These are phyloP conservation scores for Cytospora mali DNA, from an alignment of 2,329 filamentous ascomycete genomes.

Conservation along the genomic window DNA sequence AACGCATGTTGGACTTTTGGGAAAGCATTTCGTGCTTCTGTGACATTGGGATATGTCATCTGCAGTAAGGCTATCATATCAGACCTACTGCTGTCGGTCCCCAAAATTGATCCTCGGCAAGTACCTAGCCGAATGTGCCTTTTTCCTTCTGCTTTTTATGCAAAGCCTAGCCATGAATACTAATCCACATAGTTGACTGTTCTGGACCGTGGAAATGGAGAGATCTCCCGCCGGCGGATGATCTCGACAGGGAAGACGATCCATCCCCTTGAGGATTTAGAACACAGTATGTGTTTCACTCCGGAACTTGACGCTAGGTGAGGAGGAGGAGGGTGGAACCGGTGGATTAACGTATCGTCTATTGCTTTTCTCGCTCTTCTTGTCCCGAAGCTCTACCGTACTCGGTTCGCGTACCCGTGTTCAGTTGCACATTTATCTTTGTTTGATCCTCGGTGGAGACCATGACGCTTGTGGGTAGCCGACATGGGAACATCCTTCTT, in stretches of 20 bases:
- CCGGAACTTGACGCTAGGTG: background rate
- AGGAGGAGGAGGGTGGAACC: no score
- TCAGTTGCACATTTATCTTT: background rate
- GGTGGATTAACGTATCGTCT: background rate
- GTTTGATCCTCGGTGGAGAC: background rate
- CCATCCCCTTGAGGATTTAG: background rate
- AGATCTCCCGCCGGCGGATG: background rate
- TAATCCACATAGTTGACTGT: background rate
- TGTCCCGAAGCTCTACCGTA: background rate
- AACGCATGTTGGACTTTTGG: background rate
- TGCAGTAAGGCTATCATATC: background rate
- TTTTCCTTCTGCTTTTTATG: no score
- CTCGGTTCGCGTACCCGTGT: background rate
- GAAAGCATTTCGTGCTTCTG: background rate
- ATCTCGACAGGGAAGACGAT: background rate
- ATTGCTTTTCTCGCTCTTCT: background rate
- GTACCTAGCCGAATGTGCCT: background rate
- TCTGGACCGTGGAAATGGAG: background rate
- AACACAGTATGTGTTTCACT: background rate
- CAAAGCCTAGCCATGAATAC: no score
- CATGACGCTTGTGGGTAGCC: background rate
- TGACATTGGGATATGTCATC: background rate
- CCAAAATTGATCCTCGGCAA: background rate
- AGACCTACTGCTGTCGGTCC: background rate
- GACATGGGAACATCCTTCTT: no score